Conservation (phyloP, 345 rosid species). For the Adansonia digitata region DNA sequence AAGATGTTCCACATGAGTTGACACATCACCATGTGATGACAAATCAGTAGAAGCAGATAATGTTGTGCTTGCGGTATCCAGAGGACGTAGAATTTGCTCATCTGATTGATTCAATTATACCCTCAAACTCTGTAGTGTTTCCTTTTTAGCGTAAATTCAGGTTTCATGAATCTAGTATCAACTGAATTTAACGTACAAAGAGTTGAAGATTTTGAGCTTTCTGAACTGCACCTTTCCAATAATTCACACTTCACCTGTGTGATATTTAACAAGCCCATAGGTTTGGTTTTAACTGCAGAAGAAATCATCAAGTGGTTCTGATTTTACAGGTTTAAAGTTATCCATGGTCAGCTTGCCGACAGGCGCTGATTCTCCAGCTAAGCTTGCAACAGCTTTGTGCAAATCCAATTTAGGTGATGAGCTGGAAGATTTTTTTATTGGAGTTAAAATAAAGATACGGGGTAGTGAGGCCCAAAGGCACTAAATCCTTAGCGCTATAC, state of each 20-base stretch:
- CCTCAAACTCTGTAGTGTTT: conserved; percentile 24
- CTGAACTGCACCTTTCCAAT: conserved; percentile 26
- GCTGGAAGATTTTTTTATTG: neutral
- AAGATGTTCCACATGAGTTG: conserved; percentile 16
- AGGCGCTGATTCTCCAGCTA: neutral
- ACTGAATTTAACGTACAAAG: conserved; percentile 20
- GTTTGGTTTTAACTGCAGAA: conserved; percentile 15
- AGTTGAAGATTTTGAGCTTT: conserved; percentile 18
- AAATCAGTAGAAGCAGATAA: conserved; percentile 26
- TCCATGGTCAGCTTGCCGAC: conserved; percentile 10
- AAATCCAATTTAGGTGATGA: neutral
- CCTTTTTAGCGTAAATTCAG: conserved; percentile 37
- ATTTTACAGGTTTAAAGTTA: conserved; percentile 38
- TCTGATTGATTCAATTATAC: conserved; percentile 22
- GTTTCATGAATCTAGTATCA: conserved; percentile 37
- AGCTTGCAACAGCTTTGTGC: conserved; percentile 8
- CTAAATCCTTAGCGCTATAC: neutral
- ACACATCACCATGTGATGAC: conserved; percentile 9
- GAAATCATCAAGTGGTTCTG: conserved; percentile 54
- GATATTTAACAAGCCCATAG: conserved; percentile 7
- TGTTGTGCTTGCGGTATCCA: conserved; percentile 3
- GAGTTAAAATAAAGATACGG: neutral
- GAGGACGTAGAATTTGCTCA: conserved; percentile 16
- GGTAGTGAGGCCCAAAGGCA: neutral
- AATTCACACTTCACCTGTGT: conserved; percentile 42